These are phyloP conservation scores for Lecanicillium sp. DNA, from an alignment of 2,329 filamentous ascomycete genomes.

Conservation along the genomic window DNA sequence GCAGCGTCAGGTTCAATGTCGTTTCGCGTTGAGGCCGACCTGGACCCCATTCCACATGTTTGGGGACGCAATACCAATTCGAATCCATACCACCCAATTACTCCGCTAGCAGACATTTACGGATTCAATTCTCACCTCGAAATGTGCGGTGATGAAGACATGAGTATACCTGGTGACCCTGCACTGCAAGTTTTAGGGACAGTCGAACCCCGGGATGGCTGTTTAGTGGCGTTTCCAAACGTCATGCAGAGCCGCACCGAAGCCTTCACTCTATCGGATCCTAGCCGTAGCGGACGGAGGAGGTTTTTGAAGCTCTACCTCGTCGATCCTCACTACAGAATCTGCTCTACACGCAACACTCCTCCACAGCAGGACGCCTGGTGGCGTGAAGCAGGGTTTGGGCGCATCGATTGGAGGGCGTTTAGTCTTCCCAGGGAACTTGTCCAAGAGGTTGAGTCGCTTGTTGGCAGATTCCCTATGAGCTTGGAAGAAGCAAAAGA, in stretches of 20 bases:
- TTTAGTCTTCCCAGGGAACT: background rate
- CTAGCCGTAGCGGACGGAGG: conserved; percentile 42
- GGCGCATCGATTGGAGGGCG: background rate
- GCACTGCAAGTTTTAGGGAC: conserved; percentile 21
- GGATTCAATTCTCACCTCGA: background rate
- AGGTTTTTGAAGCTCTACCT: conserved; percentile 51
- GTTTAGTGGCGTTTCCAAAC: conserved; percentile 36
- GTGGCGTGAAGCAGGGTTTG: conserved; percentile 20
- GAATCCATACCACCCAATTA: background rate
- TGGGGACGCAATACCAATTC: background rate
- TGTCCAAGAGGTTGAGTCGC: background rate
- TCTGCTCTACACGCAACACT: conserved; percentile 36
- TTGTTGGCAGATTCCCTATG: background rate
- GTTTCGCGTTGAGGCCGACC: background rate
- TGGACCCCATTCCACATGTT: background rate
- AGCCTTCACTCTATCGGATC: conserved; percentile 40
- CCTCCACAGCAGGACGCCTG: conserved; percentile 29
- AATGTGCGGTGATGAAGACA: background rate
- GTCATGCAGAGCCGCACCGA: conserved; percentile 40
- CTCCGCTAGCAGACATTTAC: background rate
- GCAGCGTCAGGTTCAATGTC: background rate
- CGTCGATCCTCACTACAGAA: conserved; percentile 43
- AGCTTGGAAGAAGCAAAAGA: background rate
- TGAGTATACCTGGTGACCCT: background rate
- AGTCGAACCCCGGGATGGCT: conserved; percentile 30